Conservation (phyloP, 2,329 filamentous ascomycete species). For the Aspergillus tamarii region DNA sequence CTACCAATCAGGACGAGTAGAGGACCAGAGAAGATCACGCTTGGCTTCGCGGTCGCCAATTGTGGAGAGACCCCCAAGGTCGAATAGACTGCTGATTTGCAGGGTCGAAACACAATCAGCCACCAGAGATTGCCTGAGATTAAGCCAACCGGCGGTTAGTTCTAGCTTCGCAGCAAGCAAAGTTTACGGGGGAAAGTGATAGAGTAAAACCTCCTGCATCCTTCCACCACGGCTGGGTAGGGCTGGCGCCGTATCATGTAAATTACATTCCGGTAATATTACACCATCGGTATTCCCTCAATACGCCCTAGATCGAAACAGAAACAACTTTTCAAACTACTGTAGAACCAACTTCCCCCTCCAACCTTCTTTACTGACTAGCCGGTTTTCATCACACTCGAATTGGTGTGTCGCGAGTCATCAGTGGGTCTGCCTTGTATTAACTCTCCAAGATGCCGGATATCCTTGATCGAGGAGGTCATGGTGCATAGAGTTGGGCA, state of each 20-base stretch:
- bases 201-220: background rate
- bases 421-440: background rate
- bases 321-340: background rate
- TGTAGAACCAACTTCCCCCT: background rate
- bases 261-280: background rate
- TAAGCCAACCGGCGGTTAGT: background rate
- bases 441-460: background rate
- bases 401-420: background rate
- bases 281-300: background rate
- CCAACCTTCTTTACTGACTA: background rate
- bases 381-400: background rate
- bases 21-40: conserved; percentile 2
- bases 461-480: background rate
- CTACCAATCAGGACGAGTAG: conserved; percentile 14
- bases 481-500: background rate
- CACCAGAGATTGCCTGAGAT: background rate
- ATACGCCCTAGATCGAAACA: background rate
- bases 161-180: background rate
- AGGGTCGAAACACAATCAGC: background rate
- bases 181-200: background rate
- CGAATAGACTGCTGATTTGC: background rate
- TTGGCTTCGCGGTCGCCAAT: conserved; percentile 1
- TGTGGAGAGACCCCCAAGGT: background rate
- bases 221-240: background rate
- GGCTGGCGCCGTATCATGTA: background rate